Evolutionary conservation across 2,329 filamentous ascomycete genomes (phyloP).

Genomic region (Boeremia exigua): DNA sequence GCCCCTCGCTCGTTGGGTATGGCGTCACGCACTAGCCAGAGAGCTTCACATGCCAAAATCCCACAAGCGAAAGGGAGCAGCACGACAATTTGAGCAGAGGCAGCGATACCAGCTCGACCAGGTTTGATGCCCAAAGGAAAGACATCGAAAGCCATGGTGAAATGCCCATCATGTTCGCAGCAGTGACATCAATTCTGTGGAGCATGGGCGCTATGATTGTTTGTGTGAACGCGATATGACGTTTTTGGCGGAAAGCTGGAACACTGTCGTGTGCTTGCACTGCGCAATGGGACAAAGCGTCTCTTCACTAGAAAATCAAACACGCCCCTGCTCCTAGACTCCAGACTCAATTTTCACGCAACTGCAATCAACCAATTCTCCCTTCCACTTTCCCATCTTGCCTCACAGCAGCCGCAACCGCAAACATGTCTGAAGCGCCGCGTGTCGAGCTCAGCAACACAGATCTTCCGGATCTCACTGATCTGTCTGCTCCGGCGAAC

Average conservation of each 20-base stretch:
- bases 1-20: not conserved
- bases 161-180: conserved; percentile 3
- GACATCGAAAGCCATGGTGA: conserved; percentile 4
- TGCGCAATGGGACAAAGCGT: conserved; percentile 14
- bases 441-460: conserved; percentile 39
- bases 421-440: conserved; percentile 41
- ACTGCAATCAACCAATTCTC: not conserved
- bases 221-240: conserved; percentile 19
- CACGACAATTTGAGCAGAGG: conserved; percentile 9
- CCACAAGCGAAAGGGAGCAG: conserved; percentile 9
- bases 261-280: conserved; percentile 15
- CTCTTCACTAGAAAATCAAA: conserved; percentile 16
- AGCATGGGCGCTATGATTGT: conserved; percentile 10
- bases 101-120: conserved; percentile 1
- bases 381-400: not conserved
- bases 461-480: conserved; percentile 33
- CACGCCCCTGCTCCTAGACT: conserved; percentile 2
- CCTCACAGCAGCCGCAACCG: conserved; percentile 1
- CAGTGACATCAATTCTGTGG: conserved; percentile 18
- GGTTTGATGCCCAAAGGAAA: conserved; percentile 6
- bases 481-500: conserved; percentile 34
- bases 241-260: conserved; percentile 15
- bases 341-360: conserved; percentile 6
- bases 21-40: not conserved
- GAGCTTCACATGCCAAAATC: conserved; percentile 15